Conservation (phyloP, 257 asterid species). For the Plantago ovata region DNA sequence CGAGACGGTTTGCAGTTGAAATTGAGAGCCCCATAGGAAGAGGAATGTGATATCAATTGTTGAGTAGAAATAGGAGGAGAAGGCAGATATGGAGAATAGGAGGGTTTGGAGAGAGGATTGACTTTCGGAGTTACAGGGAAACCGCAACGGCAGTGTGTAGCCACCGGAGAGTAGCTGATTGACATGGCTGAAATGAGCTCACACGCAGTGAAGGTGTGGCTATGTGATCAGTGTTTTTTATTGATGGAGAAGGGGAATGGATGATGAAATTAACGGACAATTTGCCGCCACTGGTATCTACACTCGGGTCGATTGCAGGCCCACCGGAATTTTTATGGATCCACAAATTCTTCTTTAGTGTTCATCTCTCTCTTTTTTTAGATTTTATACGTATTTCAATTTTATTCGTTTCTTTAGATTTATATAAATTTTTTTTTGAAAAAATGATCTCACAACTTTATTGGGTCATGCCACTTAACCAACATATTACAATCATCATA, state of each 20-base stretch:
- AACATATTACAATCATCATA: too few species aligned
- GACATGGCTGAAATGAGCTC: slow-evolving; percentile 34
- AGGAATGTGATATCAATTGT: slow-evolving; percentile 25
- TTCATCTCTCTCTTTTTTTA: too few species aligned
- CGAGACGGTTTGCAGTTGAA: slow-evolving; percentile 19
- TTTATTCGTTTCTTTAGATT: too few species aligned
- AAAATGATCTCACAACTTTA: too few species aligned
- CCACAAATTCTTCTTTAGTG: too few species aligned
- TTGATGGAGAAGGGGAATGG: slow-evolving; percentile 10
- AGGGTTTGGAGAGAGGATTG: slow-evolving; percentile 19
- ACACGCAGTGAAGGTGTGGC: slow-evolving; percentile 27
- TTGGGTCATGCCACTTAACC: too few species aligned
- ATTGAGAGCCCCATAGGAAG: slow-evolving; percentile 11
- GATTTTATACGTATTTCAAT: too few species aligned
- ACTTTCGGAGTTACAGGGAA: slow-evolving; percentile 21
- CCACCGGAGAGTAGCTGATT: slow-evolving; percentile 19
- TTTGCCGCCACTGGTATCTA: slow-evolving; percentile 32
- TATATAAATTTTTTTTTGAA: too few species aligned
- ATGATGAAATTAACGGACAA: slow-evolving; percentile 39
- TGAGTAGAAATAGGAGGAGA: slow-evolving; percentile 23
- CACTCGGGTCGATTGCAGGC: too few species aligned
- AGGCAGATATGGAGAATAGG: slow-evolving; percentile 20
- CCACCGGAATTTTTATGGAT: too few species aligned
- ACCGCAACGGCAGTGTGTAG: slow-evolving; percentile 26
- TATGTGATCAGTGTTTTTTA: slow-evolving; percentile 5